A percentile compares a stretch with the other conserved stretches of the same genome.
These are phyloP conservation scores for Lignosus rhinocerotis DNA, from an alignment of 1,284 basidiomycete species.

Conservation along the genomic window DNA sequence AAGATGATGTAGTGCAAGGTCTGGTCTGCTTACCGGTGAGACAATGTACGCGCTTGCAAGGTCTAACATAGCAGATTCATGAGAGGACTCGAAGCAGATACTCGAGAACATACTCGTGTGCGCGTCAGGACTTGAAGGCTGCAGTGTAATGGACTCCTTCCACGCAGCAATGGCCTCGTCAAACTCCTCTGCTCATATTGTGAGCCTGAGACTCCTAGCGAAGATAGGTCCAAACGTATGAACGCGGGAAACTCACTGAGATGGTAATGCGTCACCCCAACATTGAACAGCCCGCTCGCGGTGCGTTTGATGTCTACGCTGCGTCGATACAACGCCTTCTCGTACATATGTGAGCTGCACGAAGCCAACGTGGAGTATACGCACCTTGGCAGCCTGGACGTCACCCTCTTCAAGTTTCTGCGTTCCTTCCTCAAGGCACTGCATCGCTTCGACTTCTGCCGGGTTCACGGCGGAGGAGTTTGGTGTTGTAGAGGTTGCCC, in stretches of 20 bases:
- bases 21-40: slow-evolving; percentile 81
- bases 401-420: slow-evolving; percentile 89
- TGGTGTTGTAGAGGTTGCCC: slow-evolving; percentile 81
- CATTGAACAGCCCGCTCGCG: slow-evolving; percentile 84
- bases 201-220: slow-evolving; percentile 16
- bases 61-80: slow-evolving; percentile 48
- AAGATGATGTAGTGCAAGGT: slow-evolving; percentile 88
- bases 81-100: slow-evolving; percentile 9
- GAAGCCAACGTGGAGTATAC: not conserved
- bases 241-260: slow-evolving; percentile 56
- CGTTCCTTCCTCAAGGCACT: slow-evolving; percentile 86
- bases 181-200: slow-evolving; percentile 68
- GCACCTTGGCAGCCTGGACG: slow-evolving; percentile 71
- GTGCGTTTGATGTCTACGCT: slow-evolving; percentile 82
- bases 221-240: not conserved
- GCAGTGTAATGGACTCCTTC: slow-evolving; percentile 82
- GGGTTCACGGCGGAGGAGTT: slow-evolving; percentile 84
- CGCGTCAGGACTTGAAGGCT: slow-evolving; percentile 86
- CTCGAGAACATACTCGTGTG: slow-evolving; percentile 77
- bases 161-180: slow-evolving; percentile 83
- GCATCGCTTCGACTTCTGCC: slow-evolving; percentile 78
- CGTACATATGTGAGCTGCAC: not conserved
- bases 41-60: slow-evolving; percentile 94
- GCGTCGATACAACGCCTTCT: slow-evolving; percentile 64
- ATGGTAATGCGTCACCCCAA: slow-evolving; percentile 89